Conservation (phyloP, 192 early-diverging fungal genomes). For the Geranomyces variabilis region DNA sequence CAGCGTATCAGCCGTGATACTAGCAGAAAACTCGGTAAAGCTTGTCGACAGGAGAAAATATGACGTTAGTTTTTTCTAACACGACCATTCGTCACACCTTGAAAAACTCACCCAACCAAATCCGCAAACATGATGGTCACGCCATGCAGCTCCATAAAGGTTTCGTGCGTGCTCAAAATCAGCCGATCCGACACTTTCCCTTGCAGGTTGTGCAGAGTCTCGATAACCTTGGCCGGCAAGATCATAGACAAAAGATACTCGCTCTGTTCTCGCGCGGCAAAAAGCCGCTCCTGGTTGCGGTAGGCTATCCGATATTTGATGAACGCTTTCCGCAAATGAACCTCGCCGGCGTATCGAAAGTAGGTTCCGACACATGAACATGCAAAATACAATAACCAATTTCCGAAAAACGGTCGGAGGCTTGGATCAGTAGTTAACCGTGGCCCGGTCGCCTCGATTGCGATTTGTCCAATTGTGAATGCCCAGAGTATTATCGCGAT, state of each 20-base stretch:
- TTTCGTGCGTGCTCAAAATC: constrained; percentile 27
- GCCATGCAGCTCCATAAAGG: constrained; percentile 36
- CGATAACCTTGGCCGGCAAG: constrained; percentile 37
- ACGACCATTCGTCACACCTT: no score
- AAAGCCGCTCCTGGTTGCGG: constrained; percentile 26
- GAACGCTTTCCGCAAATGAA: constrained; percentile 33
- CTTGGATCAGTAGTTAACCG: background rate
- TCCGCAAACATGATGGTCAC: constrained; percentile 47
- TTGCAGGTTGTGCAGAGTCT: constrained; percentile 27
- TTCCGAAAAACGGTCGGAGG: constrained; percentile 7
- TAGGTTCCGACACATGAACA: constrained; percentile 23
- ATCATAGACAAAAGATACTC: constrained; percentile 41
- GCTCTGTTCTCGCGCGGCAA: constrained; percentile 32
- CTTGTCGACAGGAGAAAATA: background rate
- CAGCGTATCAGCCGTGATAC: constrained; percentile 28
- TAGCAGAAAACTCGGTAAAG: constrained; percentile 39
- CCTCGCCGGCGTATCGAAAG: constrained; percentile 25
- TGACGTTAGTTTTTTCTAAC: background rate
- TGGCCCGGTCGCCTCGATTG: constrained; percentile 15
- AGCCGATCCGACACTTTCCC: constrained; percentile 24
- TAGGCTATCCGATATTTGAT: constrained; percentile 33
- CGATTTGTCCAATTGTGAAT: constrained; percentile 24
- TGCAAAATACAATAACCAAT: constrained; percentile 25
- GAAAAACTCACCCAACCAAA: constrained; percentile 37
- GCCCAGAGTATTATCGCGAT: background rate